Conservation (phyloP, 2,329 filamentous ascomycete genomes). For the Penicillium sp. region DNA sequence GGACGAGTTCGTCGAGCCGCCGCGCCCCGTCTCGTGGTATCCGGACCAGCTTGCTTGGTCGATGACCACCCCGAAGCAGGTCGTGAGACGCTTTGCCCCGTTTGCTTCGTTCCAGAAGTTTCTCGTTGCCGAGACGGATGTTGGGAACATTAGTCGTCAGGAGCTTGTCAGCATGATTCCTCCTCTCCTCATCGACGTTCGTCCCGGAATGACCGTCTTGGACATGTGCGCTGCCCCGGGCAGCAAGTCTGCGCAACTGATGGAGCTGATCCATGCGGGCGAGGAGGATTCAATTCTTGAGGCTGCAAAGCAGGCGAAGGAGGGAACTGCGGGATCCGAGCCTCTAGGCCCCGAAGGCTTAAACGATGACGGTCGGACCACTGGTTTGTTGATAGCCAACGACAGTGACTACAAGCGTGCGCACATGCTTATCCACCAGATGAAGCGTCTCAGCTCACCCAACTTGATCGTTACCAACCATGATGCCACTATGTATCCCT, state of each 20-base stretch:
- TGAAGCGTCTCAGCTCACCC: slow-evolving; percentile 93
- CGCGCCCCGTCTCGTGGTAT: slow-evolving; percentile 82
- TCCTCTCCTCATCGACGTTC: slow-evolving; percentile 84
- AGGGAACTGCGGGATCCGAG: slow-evolving; percentile 57
- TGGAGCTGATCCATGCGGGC: slow-evolving; percentile 89
- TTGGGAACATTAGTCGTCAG: slow-evolving; percentile 95
- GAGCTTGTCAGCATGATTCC: slow-evolving; percentile 99
- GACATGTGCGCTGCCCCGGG: slow-evolving; percentile 96
- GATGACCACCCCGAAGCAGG: slow-evolving; percentile 97
- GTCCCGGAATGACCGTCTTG: slow-evolving; percentile 85
- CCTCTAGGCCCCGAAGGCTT: slow-evolving; percentile 50
- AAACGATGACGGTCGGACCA: slow-evolving; percentile 79
- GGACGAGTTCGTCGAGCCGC: slow-evolving; percentile 76
- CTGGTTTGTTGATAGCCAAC: slow-evolving; percentile 89
- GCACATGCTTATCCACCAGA: slow-evolving; percentile 95
- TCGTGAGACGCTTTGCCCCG: slow-evolving; percentile 87
- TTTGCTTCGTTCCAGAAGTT: slow-evolving; percentile 97
- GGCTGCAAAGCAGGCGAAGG: slow-evolving; percentile 62
- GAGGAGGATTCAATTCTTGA: slow-evolving; percentile 83
- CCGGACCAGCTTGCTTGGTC: slow-evolving; percentile 93
- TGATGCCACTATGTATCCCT: slow-evolving; percentile 92
- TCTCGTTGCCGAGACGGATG: slow-evolving; percentile 91
- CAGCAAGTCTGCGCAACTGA: slow-evolving; percentile 91
- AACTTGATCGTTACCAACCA: slow-evolving; percentile 98
- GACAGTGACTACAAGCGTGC: slow-evolving; percentile 95